Percentiles rank a stretch among this genome's conserved stretches.
Evolutionary conservation across 2,329 filamentous ascomycete genomes (phyloP).

Genomic region (Calonectria henricotiae): DNA sequence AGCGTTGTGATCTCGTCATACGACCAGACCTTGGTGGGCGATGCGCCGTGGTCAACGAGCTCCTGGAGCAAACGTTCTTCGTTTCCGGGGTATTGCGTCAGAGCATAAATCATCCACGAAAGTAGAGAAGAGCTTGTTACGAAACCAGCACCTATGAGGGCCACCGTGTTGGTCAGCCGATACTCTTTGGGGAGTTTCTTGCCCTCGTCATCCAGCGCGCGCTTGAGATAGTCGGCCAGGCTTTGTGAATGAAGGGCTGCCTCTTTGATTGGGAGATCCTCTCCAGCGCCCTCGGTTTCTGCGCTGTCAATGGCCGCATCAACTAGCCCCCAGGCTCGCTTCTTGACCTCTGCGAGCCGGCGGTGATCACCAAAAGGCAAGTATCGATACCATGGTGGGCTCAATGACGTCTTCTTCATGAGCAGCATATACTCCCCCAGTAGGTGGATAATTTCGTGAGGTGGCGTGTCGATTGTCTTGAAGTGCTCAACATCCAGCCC

Average conservation of each 20-base stretch:
- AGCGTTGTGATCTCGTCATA: not conserved
- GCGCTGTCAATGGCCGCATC: not conserved
- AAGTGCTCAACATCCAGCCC: conserved; percentile 6
- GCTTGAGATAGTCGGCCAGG: conserved; percentile 9
- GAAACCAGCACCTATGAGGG: not conserved
- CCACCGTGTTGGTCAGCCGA: conserved; percentile 5
- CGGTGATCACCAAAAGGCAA: conserved; percentile 16
- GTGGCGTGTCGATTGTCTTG: not conserved
- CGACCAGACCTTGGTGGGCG: not conserved
- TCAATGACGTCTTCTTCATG: conserved; percentile 1
- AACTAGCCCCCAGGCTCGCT: not conserved
- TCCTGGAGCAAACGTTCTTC: conserved; percentile 16
- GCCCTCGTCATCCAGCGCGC: conserved; percentile 8
- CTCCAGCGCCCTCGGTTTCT: not conserved
- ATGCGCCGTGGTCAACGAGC: not conserved
- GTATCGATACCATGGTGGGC: not conserved
- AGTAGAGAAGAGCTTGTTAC: conserved; percentile 13
- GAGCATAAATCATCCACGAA: conserved; percentile 4
- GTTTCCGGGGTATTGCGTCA: conserved; percentile 3
- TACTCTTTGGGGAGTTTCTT: not conserved
- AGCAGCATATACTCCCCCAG: not conserved
- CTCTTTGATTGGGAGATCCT: not conserved
- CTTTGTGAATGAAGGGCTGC: conserved; percentile 7
- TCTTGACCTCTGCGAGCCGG: not conserved
- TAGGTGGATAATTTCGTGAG: not conserved